Evolutionary conservation across 305 asterid species (phyloP).

Genomic region (Euphrasia arctica): DNA sequence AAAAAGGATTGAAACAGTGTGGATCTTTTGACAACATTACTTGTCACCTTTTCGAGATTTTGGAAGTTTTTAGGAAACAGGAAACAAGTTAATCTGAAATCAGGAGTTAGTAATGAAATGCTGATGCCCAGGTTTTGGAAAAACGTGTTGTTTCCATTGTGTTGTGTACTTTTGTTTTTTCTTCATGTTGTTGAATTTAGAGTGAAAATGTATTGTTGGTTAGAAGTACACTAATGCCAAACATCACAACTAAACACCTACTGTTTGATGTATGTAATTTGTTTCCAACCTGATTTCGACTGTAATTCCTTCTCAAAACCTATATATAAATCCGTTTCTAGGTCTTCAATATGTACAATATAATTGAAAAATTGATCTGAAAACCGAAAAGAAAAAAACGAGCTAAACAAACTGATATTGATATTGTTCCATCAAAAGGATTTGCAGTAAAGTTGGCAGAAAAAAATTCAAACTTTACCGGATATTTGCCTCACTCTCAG

Average conservation of each 20-base stretch:
- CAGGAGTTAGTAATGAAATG: slow-evolving; percentile 1
- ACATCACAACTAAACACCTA: not conserved
- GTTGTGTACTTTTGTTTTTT: slow-evolving; percentile 7
- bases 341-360: slow-evolving; percentile 32
- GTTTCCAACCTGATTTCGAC: no score
- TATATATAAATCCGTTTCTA: not conserved
- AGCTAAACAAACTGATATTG: slow-evolving; percentile 13
- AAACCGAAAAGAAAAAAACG: slow-evolving; percentile 15
- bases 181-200: slow-evolving; percentile 2
- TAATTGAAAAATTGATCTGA: slow-evolving; percentile 21
- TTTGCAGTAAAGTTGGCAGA: slow-evolving; percentile 20
- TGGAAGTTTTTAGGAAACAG: slow-evolving; percentile 8
- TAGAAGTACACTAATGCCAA: no score
- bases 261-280: no score
- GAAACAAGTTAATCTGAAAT: slow-evolving; percentile 7
- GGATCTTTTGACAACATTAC: not conserved
- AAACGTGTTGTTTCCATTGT: slow-evolving; percentile 16
- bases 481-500: slow-evolving; percentile 56
- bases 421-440: slow-evolving; percentile 22
- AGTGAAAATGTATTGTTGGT: not conserved
- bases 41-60: slow-evolving; percentile 1
- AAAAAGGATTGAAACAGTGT: not conserved
- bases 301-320: no score
- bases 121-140: not conserved
- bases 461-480: slow-evolving; percentile 34